Evolutionary conservation across 257 asterid species (phyloP).

Genomic region (Ilex asprella): DNA sequence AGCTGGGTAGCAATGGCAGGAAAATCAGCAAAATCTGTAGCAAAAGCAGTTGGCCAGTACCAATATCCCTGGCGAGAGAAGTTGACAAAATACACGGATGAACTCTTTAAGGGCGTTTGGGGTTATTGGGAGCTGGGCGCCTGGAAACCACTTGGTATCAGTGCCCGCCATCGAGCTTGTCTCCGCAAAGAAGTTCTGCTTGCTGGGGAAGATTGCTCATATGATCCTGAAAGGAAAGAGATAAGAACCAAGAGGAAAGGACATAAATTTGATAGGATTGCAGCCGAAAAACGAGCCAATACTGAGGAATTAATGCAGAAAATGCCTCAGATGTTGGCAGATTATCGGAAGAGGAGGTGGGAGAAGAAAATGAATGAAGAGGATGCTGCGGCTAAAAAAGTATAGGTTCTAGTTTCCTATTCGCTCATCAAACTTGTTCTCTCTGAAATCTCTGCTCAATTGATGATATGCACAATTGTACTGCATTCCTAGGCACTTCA

Average conservation of each 20-base stretch:
- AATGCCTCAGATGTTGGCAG: constrained; percentile 83
- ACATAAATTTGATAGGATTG: constrained; percentile 73
- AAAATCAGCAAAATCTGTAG: constrained; percentile 60
- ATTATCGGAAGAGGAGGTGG: constrained; percentile 76
- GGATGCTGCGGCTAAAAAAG: constrained; percentile 73
- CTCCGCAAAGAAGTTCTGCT: constrained; percentile 83
- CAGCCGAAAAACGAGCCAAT: constrained; percentile 78
- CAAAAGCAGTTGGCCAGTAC: constrained; percentile 62
- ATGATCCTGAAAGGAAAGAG: constrained; percentile 80
- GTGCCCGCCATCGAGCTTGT: constrained; percentile 77
- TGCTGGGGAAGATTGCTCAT: constrained; percentile 79
- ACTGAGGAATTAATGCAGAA: constrained; percentile 50
- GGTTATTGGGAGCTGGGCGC: constrained; percentile 98
- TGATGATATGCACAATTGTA: too few species aligned
- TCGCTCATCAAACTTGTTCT: neutral
- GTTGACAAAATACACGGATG: constrained; percentile 62
- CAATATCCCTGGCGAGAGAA: constrained; percentile 74
- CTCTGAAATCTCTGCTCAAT: neutral
- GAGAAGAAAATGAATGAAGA: constrained; percentile 87
- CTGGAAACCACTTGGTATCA: constrained; percentile 77
- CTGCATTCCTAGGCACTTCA: too few species aligned
- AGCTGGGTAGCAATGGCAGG: constrained; percentile 46
- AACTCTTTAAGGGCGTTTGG: constrained; percentile 90
- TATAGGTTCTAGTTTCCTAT: constrained; percentile 8
- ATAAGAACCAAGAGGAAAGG: constrained; percentile 80